These are phyloP conservation scores for Rhizopogon vinicolor DNA, from an alignment of 768 basidiomycete genomes.

Conservation along the genomic window DNA sequence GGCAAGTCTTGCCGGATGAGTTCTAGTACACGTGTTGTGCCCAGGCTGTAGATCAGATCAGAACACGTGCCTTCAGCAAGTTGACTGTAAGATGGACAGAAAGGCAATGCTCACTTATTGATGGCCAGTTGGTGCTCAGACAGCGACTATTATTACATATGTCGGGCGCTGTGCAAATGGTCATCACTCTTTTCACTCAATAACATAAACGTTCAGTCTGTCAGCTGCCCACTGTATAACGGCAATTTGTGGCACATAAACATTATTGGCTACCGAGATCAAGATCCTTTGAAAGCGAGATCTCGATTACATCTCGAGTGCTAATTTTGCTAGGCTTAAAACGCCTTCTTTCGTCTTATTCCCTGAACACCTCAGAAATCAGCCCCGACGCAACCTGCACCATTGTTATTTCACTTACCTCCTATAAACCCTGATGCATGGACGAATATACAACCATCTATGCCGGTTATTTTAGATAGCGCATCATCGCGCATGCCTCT, in stretches of 20 bases:
- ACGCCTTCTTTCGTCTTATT: slow-evolving; percentile 91
- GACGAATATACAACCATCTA: slow-evolving; percentile 84
- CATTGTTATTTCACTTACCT: slow-evolving; percentile 41
- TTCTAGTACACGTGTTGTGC: neutral
- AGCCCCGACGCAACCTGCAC: slow-evolving; percentile 1
- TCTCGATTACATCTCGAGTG: slow-evolving; percentile 37
- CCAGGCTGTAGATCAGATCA: neutral
- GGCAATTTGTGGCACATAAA: neutral
- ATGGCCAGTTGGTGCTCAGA: neutral
- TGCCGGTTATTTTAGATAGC: slow-evolving; percentile 66
- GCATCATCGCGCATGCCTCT: slow-evolving; percentile 85
- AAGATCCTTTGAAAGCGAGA: neutral
- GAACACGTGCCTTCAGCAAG: slow-evolving; percentile 1
- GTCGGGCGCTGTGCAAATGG: neutral
- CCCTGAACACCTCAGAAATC: slow-evolving; percentile 38
- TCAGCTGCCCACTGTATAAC: neutral
- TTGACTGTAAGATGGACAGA: neutral
- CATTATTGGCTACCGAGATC: neutral
- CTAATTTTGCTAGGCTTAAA: slow-evolving; percentile 68
- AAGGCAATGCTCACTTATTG: neutral
- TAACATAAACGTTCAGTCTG: neutral
- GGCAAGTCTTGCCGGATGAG: slow-evolving; percentile 1
- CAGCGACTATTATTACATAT: neutral
- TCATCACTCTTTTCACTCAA: neutral
- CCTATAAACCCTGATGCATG: slow-evolving; percentile 98